A percentile compares a stretch with the other conserved stretches of the same genome.
Evolutionary conservation across 805 yeast species (phyloP).

Genomic region (Metschnikowia borealis): DNA sequence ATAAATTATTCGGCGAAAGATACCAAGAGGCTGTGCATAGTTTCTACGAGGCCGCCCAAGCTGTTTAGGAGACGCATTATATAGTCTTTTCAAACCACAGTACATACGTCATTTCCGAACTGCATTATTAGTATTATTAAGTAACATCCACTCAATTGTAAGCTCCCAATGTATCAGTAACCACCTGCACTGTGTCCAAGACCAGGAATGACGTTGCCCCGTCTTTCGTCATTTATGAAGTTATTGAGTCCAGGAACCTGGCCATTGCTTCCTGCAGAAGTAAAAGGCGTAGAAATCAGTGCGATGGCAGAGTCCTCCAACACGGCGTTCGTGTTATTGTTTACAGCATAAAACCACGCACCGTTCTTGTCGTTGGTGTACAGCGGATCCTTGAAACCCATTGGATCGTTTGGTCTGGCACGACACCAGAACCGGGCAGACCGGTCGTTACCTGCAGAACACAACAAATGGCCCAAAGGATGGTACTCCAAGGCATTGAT

Average conservation of each 20-base stretch:
- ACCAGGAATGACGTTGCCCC: constrained; percentile 12
- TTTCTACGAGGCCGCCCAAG: constrained; percentile 9
- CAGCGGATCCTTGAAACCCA: constrained; percentile 74
- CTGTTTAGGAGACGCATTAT: not conserved
- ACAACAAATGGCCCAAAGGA: constrained; percentile 86
- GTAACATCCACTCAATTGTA: no score
- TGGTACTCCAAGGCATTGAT: constrained; percentile 87
- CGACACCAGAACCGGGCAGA: constrained; percentile 93
- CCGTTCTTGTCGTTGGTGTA: constrained; percentile 63
- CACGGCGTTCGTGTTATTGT: constrained; percentile 43
- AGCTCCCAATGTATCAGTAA: not conserved
- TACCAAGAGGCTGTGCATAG: constrained; percentile 17
- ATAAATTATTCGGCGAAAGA: constrained; percentile 15
- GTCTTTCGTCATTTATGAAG: constrained; percentile 6
- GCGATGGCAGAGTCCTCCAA: constrained; percentile 13
- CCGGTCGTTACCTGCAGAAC: constrained; percentile 92
- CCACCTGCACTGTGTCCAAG: constrained; percentile 2
- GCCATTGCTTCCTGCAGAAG: constrained; percentile 1
- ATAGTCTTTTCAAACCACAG: not conserved
- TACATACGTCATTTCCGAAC: no score
- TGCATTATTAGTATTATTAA: no score
- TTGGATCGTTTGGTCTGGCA: constrained; percentile 84
- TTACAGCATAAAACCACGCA: constrained; percentile 51
- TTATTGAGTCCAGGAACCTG: constrained; percentile 16
- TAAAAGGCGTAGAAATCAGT: not conserved